phyloP scores from a whole-genome alignment of 768 basidiomycete species.

The Amanita pseudoporphyria region DNA sequence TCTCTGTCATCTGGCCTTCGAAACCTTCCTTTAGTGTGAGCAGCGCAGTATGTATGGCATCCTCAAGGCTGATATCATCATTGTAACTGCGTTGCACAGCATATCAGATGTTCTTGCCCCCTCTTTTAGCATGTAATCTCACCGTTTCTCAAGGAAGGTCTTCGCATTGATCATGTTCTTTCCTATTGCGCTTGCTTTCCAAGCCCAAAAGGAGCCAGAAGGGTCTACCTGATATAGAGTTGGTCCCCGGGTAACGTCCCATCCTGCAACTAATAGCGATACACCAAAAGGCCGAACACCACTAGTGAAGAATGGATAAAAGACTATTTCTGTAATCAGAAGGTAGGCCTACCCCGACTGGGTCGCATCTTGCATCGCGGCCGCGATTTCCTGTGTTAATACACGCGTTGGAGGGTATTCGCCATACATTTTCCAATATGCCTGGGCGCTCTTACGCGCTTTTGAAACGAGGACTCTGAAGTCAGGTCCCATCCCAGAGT shows the following conservation, averaged over 20 bases:
- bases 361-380: conserved; percentile 97
- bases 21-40: conserved; percentile 98
- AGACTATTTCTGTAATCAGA: conserved; percentile 10
- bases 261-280: conserved; percentile 93
- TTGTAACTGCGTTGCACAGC: conserved; percentile 63
- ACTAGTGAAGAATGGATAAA: conserved; percentile 34
- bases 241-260: conserved; percentile 90
- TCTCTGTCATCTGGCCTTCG: conserved; percentile 99
- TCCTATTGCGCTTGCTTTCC: conserved; percentile 99
- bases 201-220: conserved; percentile 98
- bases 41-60: conserved; percentile 97
- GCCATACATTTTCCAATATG: conserved; percentile 99
- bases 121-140: conserved; percentile 21
- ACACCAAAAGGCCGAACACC: conserved; percentile 99
- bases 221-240: conserved; percentile 99
- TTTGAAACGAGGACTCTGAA: conserved; percentile 90
- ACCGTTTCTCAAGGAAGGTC: conserved; percentile 99
- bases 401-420: conserved; percentile 97
- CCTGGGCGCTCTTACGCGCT: conserved; percentile 95
- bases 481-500: conserved; percentile 99
- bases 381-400: conserved; percentile 94
- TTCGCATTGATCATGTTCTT: conserved; percentile 99
- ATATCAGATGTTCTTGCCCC: conserved; percentile 14
- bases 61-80: conserved; percentile 97
- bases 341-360: conserved; percentile 77